A percentile compares a stretch with the other conserved stretches of the same genome.
Evolutionary conservation across 2,329 filamentous ascomycete genomes (phyloP).

Genomic region (Huntiella decipiens): DNA sequence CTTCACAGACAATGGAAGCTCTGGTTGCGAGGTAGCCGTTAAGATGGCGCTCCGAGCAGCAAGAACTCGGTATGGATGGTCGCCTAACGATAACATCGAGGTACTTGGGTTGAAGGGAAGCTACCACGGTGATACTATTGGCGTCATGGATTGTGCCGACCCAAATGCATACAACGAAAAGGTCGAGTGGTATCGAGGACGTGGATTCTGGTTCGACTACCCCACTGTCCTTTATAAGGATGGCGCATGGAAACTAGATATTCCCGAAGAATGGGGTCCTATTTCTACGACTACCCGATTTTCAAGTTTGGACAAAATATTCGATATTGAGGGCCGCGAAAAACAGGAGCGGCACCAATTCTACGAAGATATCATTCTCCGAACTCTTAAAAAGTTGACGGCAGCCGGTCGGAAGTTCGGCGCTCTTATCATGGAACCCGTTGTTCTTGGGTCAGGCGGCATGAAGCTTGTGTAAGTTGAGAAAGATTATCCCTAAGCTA

Average conservation of each 20-base stretch:
- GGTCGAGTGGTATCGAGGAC: conserved; percentile 69
- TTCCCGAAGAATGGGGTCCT: conserved; percentile 27
- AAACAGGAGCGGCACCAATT: conserved; percentile 23
- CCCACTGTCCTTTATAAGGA: conserved; percentile 48
- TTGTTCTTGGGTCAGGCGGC: conserved; percentile 64
- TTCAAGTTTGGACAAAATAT: conserved; percentile 34
- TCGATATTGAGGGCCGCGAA: conserved; percentile 35
- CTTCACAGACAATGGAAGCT: conserved; percentile 70
- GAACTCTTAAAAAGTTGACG: conserved; percentile 31
- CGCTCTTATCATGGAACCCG: conserved; percentile 59
- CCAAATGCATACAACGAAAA: conserved; percentile 63
- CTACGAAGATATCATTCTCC: conserved; percentile 42
- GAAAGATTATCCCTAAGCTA: not conserved
- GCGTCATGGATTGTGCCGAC: conserved; percentile 71
- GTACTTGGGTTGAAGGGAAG: conserved; percentile 60
- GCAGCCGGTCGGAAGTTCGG: conserved; percentile 48
- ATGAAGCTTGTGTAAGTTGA: conserved; percentile 56
- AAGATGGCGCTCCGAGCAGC: conserved; percentile 68
- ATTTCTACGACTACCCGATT: conserved; percentile 21
- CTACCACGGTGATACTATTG: conserved; percentile 78
- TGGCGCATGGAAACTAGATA: conserved; percentile 46
- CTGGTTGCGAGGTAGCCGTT: conserved; percentile 63
- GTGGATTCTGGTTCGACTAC: conserved; percentile 66
- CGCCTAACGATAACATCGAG: conserved; percentile 35
- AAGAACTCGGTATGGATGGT: conserved; percentile 47